Base-by-base conservation (phyloP, 805 yeast genomes). In the Starmera quercuum region DNA sequence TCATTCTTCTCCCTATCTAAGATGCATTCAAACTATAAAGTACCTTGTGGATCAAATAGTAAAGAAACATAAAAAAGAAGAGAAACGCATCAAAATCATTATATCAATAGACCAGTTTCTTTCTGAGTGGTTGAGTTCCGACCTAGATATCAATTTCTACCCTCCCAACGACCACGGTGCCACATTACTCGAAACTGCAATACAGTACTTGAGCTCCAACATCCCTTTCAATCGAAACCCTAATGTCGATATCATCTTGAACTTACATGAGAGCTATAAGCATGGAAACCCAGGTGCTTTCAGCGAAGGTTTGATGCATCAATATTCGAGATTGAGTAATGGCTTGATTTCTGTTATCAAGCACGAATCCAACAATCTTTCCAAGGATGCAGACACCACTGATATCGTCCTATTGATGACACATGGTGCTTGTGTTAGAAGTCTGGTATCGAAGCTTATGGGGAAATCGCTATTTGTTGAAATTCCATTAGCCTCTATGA, bases 151-250 rank as follows among this genome's bases (percentile, higher is more conserved):
- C 23, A 54, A 56, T 29, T 56, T 51, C 35, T 51, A 56, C 30
- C 72, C 71, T 3, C 71, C 71, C 6, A 65, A 64, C 39, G 71
- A 66, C 45, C 62, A 60, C 35, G 72, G 72, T 11, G 58, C 54
- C 9, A 54, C 67, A 1, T 46, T 66, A 46, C 47, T 63, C 16
- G 56, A 58, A 38, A 56, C 59, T 31, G 58, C 66, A 7, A 56
- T 62, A 27, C 58, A 58, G 18, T 66, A 64, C 42, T 37, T 66
- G 21, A 55, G 56, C 16, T 46, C 50, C 8, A 45, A 42, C 34
- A 25, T 50, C 7, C 40, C 46, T n/a, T 41, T 38, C 18, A 36
- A 38, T 29, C 41, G 41, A 14, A 46, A 38, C 26, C 37, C 35
- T 7, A 35, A 39, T 1, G 46, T 58, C 7, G 42, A 42, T 11